Evolutionary conservation across 2,329 filamentous ascomycete species (phyloP).

Genomic region (Pseudofabraea citricarpa): DNA sequence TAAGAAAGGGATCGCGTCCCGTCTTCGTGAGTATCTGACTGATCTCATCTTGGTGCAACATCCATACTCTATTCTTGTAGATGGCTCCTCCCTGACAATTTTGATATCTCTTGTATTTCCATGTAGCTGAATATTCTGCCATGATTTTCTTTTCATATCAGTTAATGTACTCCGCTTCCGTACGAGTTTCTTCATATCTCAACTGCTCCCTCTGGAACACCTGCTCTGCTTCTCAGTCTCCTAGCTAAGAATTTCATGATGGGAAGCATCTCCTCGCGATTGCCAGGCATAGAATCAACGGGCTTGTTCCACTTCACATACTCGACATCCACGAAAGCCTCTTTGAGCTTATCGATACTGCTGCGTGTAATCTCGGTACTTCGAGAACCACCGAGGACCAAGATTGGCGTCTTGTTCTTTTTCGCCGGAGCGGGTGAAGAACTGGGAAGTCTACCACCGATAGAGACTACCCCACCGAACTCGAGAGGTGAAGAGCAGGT

Average conservation of each 20-base stretch:
- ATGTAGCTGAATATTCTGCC: too few relatives aligned
- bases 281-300: constrained; percentile 79
- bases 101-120: too few relatives aligned
- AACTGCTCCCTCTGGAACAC: constrained; percentile 46
- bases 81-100: too few relatives aligned
- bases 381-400: constrained; percentile 53
- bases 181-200: constrained; percentile 34
- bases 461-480: constrained; percentile 54
- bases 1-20: too few relatives aligned
- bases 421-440: constrained; percentile 34
- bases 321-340: constrained; percentile 61
- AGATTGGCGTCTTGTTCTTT: constrained; percentile 59
- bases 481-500: constrained; percentile 20
- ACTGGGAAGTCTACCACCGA: constrained; percentile 55
- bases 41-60: too few relatives aligned
- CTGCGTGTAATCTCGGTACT: constrained; percentile 55
- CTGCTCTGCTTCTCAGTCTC: constrained; percentile 50
- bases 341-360: constrained; percentile 58
- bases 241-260: constrained; percentile 81
- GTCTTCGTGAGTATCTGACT: too few relatives aligned
- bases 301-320: constrained; percentile 64
- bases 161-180: too few relatives aligned
- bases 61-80: too few relatives aligned
- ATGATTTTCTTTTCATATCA: too few relatives aligned
- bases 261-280: constrained; percentile 80